Percentiles rank a stretch among this genome's conserved stretches.
Conservation (phyloP, 2,329 filamentous ascomycete species). For the Zymoseptoria pseudotritici region DNA sequence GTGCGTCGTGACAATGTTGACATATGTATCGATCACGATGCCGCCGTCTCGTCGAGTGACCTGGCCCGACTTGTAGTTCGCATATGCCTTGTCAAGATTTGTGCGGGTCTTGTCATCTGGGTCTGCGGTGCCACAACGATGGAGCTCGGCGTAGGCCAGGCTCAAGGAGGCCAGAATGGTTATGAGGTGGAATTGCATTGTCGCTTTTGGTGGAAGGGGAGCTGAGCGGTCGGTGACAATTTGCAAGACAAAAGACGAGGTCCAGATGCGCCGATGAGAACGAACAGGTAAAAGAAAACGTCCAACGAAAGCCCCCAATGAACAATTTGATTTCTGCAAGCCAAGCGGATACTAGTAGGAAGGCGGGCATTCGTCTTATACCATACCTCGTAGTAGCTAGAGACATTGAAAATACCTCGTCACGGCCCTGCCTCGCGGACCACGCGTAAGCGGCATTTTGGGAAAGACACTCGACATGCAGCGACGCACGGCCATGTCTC, state of each 20-base stretch:
- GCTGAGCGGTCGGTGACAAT: not conserved
- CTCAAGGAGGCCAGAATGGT: conserved; percentile 7
- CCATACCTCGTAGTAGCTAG: not conserved
- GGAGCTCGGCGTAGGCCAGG: conserved; percentile 10
- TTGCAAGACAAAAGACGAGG: not conserved
- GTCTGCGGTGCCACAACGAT: conserved; percentile 14
- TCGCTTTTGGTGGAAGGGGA: not conserved
- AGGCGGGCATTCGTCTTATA: not conserved
- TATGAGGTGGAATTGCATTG: conserved; percentile 11
- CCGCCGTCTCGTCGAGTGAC: not conserved
- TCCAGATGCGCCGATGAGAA: not conserved
- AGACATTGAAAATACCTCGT: not conserved
- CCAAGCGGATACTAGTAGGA: not conserved
- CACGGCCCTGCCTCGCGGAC: not conserved
- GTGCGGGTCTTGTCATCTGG: conserved; percentile 11
- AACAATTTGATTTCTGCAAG: not conserved
- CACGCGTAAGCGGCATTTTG: not conserved
- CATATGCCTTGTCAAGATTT: conserved; percentile 14
- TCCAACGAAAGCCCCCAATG: not conserved
- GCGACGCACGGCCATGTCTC: not conserved
- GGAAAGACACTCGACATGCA: not conserved
- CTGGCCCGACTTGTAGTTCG: conserved; percentile 1
- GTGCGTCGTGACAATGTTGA: conserved; percentile 35
- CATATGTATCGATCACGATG: conserved; percentile 24
- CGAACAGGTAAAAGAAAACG: not conserved